These are phyloP conservation scores for Crucibulum laeve DNA, from an alignment of 768 basidiomycete genomes.

Conservation along the genomic window DNA sequence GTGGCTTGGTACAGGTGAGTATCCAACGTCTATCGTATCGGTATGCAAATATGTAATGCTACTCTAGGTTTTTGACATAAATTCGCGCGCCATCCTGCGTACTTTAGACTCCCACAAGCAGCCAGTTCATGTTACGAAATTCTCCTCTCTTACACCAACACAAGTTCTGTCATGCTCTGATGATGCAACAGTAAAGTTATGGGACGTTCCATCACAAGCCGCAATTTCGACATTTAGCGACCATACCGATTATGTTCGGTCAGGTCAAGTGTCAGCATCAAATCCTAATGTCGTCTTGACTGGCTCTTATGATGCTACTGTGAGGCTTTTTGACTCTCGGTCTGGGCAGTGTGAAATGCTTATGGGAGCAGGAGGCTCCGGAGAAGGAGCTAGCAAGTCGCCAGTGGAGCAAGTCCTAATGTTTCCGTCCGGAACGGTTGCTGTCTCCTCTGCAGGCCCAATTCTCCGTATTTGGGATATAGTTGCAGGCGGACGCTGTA, in stretches of 20 bases:
- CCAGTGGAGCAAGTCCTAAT: conserved; percentile 93
- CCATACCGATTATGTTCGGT: conserved; percentile 95
- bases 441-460: conserved; percentile 84
- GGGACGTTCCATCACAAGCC: conserved; percentile 91
- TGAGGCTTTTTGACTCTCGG: conserved; percentile 83
- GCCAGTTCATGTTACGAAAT: conserved; percentile 92
- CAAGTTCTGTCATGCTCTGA: conserved; percentile 94
- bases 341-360: conserved; percentile 82
- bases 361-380: conserved; percentile 48
- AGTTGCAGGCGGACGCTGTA: conserved; percentile 84
- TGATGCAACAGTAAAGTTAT: conserved; percentile 89
- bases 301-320: conserved; percentile 92
- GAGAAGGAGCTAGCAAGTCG: conserved; percentile 27
- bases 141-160: conserved; percentile 76
- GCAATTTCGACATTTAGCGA: conserved; percentile 73
- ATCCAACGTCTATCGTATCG: neutral
- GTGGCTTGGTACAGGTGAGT: conserved; percentile 76
- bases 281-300: conserved; percentile 85
- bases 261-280: conserved; percentile 80
- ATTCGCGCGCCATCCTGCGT: conserved; percentile 88
- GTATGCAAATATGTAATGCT: neutral
- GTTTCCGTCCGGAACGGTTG: conserved; percentile 86
- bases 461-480: conserved; percentile 96
- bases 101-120: conserved; percentile 93
- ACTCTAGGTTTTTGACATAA: conserved; percentile 83